phyloP scores from a whole-genome alignment of 192 early-diverging fungal genomes.

The Thamnidium elegans region DNA sequence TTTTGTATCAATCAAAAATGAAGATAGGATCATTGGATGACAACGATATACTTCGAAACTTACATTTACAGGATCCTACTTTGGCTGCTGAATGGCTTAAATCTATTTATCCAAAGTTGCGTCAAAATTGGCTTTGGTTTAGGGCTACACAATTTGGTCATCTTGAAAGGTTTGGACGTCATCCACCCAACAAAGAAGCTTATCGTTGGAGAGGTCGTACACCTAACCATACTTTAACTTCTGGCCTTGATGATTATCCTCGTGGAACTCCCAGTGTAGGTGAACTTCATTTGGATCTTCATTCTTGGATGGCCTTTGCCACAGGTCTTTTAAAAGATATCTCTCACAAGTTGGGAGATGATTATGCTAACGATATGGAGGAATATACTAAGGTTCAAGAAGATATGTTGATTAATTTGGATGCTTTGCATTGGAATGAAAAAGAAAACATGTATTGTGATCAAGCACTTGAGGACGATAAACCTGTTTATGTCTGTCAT shows the following conservation, averaged over 20 bases:
- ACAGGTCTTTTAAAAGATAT: slow-evolving; percentile 54
- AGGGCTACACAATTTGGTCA: slow-evolving; percentile 73
- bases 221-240: slow-evolving; percentile 79
- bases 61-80: slow-evolving; percentile 40
- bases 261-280: slow-evolving; percentile 68
- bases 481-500: slow-evolving; percentile 54
- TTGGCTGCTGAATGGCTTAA: slow-evolving; percentile 47
- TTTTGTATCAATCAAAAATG: not conserved
- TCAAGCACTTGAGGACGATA: slow-evolving; percentile 50
- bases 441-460: slow-evolving; percentile 62
- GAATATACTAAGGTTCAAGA: slow-evolving; percentile 53
- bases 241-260: slow-evolving; percentile 94
- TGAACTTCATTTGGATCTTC: slow-evolving; percentile 77
- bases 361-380: slow-evolving; percentile 47
- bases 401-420: slow-evolving; percentile 52
- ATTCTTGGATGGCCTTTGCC: slow-evolving; percentile 74
- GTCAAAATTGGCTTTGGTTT: slow-evolving; percentile 77
- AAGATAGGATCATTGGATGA: slow-evolving; percentile 28
- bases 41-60: slow-evolving; percentile 23
- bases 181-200: slow-evolving; percentile 50
- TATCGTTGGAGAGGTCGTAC: slow-evolving; percentile 92
- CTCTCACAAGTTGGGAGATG: slow-evolving; percentile 54
- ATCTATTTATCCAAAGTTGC: slow-evolving; percentile 61
- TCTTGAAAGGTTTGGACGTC: slow-evolving; percentile 45
- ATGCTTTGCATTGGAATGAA: slow-evolving; percentile 74